These are phyloP conservation scores for Coniosporium apollinis DNA, from an alignment of 495 filamentous ascomycete genomes.

Conservation along the genomic window DNA sequence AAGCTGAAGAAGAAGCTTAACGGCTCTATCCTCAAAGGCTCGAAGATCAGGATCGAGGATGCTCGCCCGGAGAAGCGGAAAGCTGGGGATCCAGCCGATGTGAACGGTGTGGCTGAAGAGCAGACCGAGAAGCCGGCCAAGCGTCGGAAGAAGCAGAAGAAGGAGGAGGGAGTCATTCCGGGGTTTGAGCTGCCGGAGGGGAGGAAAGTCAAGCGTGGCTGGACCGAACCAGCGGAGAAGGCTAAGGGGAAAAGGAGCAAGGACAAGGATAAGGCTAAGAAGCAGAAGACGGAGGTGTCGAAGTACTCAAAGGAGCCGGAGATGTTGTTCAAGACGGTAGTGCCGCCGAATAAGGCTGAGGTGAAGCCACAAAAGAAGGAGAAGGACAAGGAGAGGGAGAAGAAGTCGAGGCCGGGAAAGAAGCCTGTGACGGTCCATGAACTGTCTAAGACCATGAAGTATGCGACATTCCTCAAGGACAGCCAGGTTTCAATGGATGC, in stretches of 20 bases:
- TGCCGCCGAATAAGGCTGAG: slow-evolving; percentile 42
- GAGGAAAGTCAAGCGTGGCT: slow-evolving; percentile 75
- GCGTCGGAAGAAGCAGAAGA: slow-evolving; percentile 42
- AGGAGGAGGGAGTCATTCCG: slow-evolving; percentile 41
- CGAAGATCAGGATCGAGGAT: slow-evolving; percentile 67
- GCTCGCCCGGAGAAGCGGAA: slow-evolving; percentile 43
- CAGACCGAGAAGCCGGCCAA: slow-evolving; percentile 20
- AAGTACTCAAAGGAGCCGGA: slow-evolving; percentile 65
- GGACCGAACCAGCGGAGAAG: slow-evolving; percentile 47
- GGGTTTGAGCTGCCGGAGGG: slow-evolving; percentile 57
- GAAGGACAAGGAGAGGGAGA: slow-evolving; percentile 37
- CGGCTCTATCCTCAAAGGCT: slow-evolving; percentile 67
- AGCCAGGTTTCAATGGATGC: slow-evolving; percentile 22
- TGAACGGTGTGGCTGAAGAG: slow-evolving; percentile 11
- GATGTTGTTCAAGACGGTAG: slow-evolving; percentile 63
- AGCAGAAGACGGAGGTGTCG: slow-evolving; percentile 39
- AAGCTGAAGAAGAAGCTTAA: slow-evolving; percentile 88
- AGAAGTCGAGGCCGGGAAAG: slow-evolving; percentile 32
- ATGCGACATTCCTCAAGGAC: slow-evolving; percentile 53
- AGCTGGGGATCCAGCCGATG: slow-evolving; percentile 4
- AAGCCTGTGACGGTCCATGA: slow-evolving; percentile 56
- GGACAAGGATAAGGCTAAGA: slow-evolving; percentile 27
- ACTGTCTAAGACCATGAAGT: slow-evolving; percentile 61
- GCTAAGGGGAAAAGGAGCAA: slow-evolving; percentile 34
- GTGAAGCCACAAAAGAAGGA: slow-evolving; percentile 28